phyloP scores from a whole-genome alignment of 768 basidiomycete species.

The Mycena metata region DNA sequence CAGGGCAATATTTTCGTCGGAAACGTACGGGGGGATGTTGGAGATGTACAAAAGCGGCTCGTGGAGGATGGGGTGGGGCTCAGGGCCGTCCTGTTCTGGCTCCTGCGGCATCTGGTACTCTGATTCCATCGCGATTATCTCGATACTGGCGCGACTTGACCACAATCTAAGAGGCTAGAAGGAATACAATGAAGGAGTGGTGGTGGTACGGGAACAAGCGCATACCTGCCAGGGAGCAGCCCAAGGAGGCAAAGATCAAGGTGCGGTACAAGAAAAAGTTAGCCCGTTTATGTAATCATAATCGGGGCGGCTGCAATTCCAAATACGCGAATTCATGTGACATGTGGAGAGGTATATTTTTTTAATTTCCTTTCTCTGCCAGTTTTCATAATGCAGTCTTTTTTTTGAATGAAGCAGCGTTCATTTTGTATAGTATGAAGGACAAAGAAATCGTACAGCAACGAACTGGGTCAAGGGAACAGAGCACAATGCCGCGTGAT shows the following conservation, averaged over 20 bases:
- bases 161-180: constrained; percentile 17
- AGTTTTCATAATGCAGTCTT: too few species aligned
- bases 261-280: constrained; percentile 32
- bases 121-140: constrained; percentile 60
- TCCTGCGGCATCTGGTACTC: constrained; percentile 55
- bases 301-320: neutral
- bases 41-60: constrained; percentile 88
- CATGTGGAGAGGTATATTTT: too few species aligned
- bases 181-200: neutral
- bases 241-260: constrained; percentile 26
- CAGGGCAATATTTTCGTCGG: constrained; percentile 82
- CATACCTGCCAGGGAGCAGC: constrained; percentile 28
- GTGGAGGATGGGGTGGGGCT: constrained; percentile 87
- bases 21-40: constrained; percentile 77
- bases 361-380: too few species aligned
- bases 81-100: constrained; percentile 51
- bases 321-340: too few species aligned
- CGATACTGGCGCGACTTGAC: constrained; percentile 38
- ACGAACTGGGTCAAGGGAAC: too few species aligned
- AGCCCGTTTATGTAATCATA: constrained; percentile 28
- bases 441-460: too few species aligned
- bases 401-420: too few species aligned
- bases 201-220: neutral
- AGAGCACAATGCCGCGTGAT: too few species aligned
- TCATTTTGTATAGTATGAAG: too few species aligned